Evolutionary conservation across 1,284 basidiomycete genomes (phyloP).

Genomic region (Melanopsichium pennsylvanicum): DNA sequence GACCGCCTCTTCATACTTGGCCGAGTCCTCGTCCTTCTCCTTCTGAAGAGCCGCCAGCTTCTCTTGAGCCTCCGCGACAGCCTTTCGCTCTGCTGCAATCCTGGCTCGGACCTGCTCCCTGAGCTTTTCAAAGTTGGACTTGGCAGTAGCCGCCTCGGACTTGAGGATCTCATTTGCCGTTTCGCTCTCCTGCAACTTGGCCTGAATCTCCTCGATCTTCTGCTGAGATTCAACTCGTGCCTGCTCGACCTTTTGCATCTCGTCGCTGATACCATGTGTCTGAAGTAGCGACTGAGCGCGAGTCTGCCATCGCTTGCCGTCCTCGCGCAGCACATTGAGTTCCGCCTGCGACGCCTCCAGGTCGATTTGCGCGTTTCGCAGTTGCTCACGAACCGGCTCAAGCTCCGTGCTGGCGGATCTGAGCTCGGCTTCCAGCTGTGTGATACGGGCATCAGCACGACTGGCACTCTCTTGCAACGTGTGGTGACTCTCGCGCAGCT

Average conservation of each 20-base stretch:
- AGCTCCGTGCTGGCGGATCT: conserved; percentile 71
- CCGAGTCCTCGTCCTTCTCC: conserved; percentile 63
- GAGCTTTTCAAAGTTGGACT: conserved; percentile 56
- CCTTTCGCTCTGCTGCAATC: conserved; percentile 50
- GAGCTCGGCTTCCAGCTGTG: conserved; percentile 69
- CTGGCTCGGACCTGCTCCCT: conserved; percentile 55
- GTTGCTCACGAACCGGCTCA: conserved; percentile 78
- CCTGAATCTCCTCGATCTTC: conserved; percentile 37
- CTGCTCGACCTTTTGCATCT: conserved; percentile 60
- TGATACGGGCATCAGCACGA: conserved; percentile 71
- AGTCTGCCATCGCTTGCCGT: conserved; percentile 83
- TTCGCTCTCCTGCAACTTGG: conserved; percentile 32
- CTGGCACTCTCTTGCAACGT: conserved; percentile 82
- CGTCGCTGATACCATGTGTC: conserved; percentile 83
- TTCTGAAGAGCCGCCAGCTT: conserved; percentile 65
- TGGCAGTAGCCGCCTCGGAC: conserved; percentile 40
- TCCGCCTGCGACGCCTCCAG: conserved; percentile 76
- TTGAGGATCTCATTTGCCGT: conserved; percentile 22
- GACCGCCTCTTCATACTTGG: conserved; percentile 36
- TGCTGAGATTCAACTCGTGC: conserved; percentile 51
- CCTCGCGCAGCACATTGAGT: conserved; percentile 77
- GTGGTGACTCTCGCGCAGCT: conserved; percentile 85
- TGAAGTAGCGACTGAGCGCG: conserved; percentile 80
- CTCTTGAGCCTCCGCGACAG: conserved; percentile 63
- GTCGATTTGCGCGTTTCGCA: conserved; percentile 76